A percentile compares a stretch with the other conserved stretches of the same genome.
Conservation (phyloP, 2,329 filamentous ascomycete genomes). For the Gliomastix tumulicola region DNA sequence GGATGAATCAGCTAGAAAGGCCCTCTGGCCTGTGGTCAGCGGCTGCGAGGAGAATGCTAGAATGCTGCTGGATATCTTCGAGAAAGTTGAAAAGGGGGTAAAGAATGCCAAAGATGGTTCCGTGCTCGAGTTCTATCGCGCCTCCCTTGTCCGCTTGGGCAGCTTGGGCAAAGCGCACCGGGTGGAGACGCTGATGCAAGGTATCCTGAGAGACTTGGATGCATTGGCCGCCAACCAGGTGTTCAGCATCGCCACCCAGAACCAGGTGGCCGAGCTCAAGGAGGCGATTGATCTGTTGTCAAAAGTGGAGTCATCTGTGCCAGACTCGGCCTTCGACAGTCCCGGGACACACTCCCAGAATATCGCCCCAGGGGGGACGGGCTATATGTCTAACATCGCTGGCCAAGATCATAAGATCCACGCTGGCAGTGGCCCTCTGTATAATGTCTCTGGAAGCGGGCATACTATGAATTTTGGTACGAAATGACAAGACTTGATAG, state of each 20-base stretch:
- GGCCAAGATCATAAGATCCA: background rate
- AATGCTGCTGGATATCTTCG: background rate
- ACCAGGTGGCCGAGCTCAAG: slow-evolving; percentile 2
- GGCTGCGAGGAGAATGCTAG: background rate
- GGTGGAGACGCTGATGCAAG: slow-evolving; percentile 4
- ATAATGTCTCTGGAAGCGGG: no score
- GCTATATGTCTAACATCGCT: background rate
- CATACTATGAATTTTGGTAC: background rate
- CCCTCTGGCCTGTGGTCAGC: background rate
- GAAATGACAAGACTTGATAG: background rate
- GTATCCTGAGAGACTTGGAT: slow-evolving; percentile 3
- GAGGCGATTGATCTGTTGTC: slow-evolving; percentile 4
- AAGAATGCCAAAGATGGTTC: background rate
- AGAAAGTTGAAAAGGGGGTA: background rate
- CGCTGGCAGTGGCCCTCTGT: background rate
- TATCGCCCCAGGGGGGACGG: background rate
- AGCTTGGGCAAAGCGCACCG: background rate
- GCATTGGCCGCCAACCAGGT: slow-evolving; percentile 3
- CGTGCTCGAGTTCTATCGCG: background rate
- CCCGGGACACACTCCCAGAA: background rate
- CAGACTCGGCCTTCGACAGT: slow-evolving; percentile 1
- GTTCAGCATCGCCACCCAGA: slow-evolving; percentile 3
- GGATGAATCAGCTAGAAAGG: background rate
- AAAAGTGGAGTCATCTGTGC: slow-evolving; percentile 2
- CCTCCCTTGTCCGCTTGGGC: background rate